Conservation (phyloP, 2,329 filamentous ascomycete genomes). For the Colletotrichum sp. region DNA sequence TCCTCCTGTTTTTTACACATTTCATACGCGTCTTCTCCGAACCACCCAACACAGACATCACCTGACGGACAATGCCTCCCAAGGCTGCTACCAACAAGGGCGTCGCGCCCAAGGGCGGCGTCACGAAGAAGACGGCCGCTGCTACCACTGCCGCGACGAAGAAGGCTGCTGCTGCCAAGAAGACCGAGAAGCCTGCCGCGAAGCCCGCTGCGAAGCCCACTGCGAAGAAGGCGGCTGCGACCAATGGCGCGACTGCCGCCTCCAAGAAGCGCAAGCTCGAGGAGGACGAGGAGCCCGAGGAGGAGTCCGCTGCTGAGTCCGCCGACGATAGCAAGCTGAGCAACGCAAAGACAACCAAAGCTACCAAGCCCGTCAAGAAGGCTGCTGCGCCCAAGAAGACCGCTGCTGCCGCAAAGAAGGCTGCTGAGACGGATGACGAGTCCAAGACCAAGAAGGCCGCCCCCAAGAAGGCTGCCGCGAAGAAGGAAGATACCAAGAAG, state of each 20-base stretch:
- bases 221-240: slow-evolving; percentile 32
- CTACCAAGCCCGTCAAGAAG: slow-evolving; percentile 36
- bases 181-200: slow-evolving; percentile 24
- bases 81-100: slow-evolving; percentile 29
- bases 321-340: background rate
- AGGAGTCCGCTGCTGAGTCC: background rate
- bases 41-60: background rate
- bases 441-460: slow-evolving; percentile 43
- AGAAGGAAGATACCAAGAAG: slow-evolving; percentile 27
- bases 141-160: slow-evolving; percentile 26
- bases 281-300: background rate
- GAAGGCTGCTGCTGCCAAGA: slow-evolving; percentile 30
- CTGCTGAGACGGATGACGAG: slow-evolving; percentile 42
- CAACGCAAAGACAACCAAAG: slow-evolving; percentile 24
- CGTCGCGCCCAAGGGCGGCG: slow-evolving; percentile 30
- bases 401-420: slow-evolving; percentile 18
- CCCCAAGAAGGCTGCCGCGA: slow-evolving; percentile 59
- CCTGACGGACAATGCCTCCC: slow-evolving; percentile 25
- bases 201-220: slow-evolving; percentile 23
- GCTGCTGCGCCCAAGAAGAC: slow-evolving; percentile 24
- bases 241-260: slow-evolving; percentile 21
- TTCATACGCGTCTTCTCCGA: slow-evolving; percentile 10
- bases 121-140: slow-evolving; percentile 26
- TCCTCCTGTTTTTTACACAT: background rate
- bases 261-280: slow-evolving; percentile 22